Conservation (phyloP, 768 basidiomycete genomes). For the Sistotremastrum suecicum region DNA sequence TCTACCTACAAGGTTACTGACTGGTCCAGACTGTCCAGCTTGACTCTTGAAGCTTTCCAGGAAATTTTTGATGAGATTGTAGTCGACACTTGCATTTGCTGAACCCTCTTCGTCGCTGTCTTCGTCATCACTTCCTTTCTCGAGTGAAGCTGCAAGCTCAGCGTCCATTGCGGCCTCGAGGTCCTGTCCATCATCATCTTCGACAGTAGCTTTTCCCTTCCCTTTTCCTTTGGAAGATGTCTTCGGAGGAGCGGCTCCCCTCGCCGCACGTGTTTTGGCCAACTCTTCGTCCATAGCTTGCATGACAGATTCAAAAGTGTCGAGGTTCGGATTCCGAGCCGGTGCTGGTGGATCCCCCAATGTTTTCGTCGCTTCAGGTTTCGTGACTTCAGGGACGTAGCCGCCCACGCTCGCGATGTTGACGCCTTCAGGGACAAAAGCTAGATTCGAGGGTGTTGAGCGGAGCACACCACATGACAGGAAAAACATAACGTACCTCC, state of each 20-base stretch:
- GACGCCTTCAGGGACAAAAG: slow-evolving; percentile 37
- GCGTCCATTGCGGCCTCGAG: slow-evolving; percentile 84
- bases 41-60: slow-evolving; percentile 93
- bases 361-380: background rate
- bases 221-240: slow-evolving; percentile 28
- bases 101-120: slow-evolving; percentile 40
- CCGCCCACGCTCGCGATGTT: slow-evolving; percentile 2
- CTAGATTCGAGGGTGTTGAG: slow-evolving; percentile 19
- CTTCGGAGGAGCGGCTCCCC: background rate
- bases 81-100: slow-evolving; percentile 35
- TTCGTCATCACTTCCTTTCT: slow-evolving; percentile 26
- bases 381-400: background rate
- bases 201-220: slow-evolving; percentile 22
- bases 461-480: slow-evolving; percentile 2
- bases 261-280: slow-evolving; percentile 25
- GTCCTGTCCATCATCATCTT: slow-evolving; percentile 36
- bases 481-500: slow-evolving; percentile 48
- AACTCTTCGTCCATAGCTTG: slow-evolving; percentile 86
- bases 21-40: slow-evolving; percentile 79
- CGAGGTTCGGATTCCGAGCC: slow-evolving; percentile 51
- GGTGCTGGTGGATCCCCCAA: slow-evolving; percentile 23
- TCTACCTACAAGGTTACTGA: slow-evolving; percentile 77
- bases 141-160: slow-evolving; percentile 58
- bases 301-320: slow-evolving; percentile 96
- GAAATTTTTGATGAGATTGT: slow-evolving; percentile 91